A percentile compares a stretch with the other conserved stretches of the same genome.
Conservation (phyloP, 1,139 yeast species). For the Arxiozyma slooffiae region DNA sequence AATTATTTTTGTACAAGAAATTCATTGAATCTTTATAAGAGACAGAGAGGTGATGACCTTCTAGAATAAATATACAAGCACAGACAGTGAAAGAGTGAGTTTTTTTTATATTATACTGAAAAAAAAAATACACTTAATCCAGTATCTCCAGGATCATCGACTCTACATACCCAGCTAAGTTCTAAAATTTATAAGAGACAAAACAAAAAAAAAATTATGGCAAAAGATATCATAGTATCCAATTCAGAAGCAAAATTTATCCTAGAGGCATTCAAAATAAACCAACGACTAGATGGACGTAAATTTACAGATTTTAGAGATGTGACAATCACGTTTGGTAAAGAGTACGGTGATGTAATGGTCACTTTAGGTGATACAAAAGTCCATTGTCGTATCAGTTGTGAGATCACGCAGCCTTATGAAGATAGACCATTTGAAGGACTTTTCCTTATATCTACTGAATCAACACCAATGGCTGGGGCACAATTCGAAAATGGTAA, state of each 20-base stretch:
- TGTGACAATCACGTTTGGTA: slow-evolving; percentile 54
- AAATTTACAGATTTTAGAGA: slow-evolving; percentile 50
- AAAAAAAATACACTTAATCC: too few species aligned
- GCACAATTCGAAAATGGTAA: slow-evolving; percentile 69
- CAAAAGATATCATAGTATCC: slow-evolving; percentile 53
- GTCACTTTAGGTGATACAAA: slow-evolving; percentile 65
- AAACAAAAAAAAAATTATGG: slow-evolving; percentile 32
- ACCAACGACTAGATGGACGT: slow-evolving; percentile 63
- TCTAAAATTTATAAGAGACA: neutral
- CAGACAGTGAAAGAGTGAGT: too few species aligned
- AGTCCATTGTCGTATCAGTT: slow-evolving; percentile 68
- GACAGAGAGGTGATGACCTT: too few species aligned
- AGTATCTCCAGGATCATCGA: too few species aligned
- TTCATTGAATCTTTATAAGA: too few species aligned
- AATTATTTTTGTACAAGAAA: too few species aligned
- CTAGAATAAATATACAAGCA: too few species aligned
- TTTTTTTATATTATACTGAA: too few species aligned
- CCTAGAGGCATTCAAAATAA: slow-evolving; percentile 51
- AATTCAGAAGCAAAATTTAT: slow-evolving; percentile 55
- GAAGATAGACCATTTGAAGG: slow-evolving; percentile 96
- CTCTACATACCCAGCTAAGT: too few species aligned
- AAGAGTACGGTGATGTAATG: slow-evolving; percentile 73
- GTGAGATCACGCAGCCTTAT: slow-evolving; percentile 70
- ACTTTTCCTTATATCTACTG: slow-evolving; percentile 70
- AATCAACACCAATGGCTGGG: slow-evolving; percentile 81